Conservation (phyloP, 768 basidiomycete species). For the Tricholomella constricta region DNA sequence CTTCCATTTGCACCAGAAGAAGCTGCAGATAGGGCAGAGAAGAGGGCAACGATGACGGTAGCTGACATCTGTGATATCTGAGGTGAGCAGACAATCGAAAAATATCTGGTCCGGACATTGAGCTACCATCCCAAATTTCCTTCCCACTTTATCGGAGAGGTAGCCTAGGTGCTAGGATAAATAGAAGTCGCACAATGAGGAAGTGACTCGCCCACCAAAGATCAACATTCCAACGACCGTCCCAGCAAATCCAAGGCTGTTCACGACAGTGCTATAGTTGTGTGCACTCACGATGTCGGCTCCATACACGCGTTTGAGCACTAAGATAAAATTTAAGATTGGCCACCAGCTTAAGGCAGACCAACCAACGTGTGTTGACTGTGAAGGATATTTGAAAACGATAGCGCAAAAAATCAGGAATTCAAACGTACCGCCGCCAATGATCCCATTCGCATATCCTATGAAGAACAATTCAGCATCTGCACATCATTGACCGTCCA, state of each 20-base stretch:
- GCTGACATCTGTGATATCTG: conserved; percentile 74
- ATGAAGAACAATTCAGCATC: conserved; percentile 1
- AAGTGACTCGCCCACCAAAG: conserved; percentile 49
- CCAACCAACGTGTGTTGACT: conserved; percentile 69
- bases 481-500: not conserved
- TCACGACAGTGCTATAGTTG: conserved; percentile 65
- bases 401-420: conserved; percentile 1
- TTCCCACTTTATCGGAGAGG: conserved; percentile 83
- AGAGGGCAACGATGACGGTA: conserved; percentile 80
- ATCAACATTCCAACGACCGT: conserved; percentile 83
- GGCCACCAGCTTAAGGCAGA: not conserved
- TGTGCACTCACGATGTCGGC: conserved; percentile 46
- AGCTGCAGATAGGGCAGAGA: conserved; percentile 81
- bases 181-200: not conserved
- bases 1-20: conserved; percentile 78
- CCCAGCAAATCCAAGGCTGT: conserved; percentile 80
- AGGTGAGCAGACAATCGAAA: conserved; percentile 15
- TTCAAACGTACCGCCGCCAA: conserved; percentile 64
- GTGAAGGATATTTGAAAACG: not conserved
- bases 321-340: conserved; percentile 33
- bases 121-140: conserved; percentile 85
- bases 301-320: conserved; percentile 74
- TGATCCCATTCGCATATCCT: conserved; percentile 84
- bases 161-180: conserved; percentile 42
- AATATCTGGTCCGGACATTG: not conserved